Evolutionary conservation across 345 rosid species (phyloP), one percentile per base, ranked within the genome.

Genomic region (Geranium brycei): DNA sequence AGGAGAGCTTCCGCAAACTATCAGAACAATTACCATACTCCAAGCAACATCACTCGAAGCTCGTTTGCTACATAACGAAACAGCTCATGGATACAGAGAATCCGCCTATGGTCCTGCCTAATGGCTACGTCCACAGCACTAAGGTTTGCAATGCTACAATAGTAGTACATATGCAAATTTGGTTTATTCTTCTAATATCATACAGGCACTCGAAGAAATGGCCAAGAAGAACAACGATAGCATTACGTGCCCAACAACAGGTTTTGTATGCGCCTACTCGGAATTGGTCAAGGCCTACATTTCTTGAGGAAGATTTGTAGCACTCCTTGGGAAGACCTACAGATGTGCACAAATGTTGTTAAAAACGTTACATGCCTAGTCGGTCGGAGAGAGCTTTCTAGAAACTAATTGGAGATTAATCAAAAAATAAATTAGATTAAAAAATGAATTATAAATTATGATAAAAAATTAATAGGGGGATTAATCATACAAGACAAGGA

Each of bases 81-180:
- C 92, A 90, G 76, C 80, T 86, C 11, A 90, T 93, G 99, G 97
- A 93, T 81, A 86, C 99, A 1, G 99, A 90, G 85, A 93, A 93
- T 73, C 99, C 99, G 32, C 99, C 99, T 2, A 91, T 81, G 76
- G 99, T 93, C 77, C 76, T 93, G 62, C 99, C 99, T 59, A 93
- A 90, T 65, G 99, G 96, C 77, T 83, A 88, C 68, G 95, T 88
- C 68, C 90, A 93, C 81, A 88, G 97, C 76, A 71, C 95, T 17
- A 93, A 90, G 99, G 99, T 93, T 72, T 57, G 63, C 62, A 31
- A 61, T 65, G n/a, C 15, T 31, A 7, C 23, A 13, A 5, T 51
- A 8, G 7, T 51, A 5, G 19, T 31, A 2, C 4, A 15, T 19
- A 11, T n/a, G 57, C 16, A 23, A 51, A 4, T 56, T 23, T n/a